A percentile compares a stretch with the other conserved stretches of the same genome.
phyloP scores from a whole-genome alignment of 805 yeast species.

The Saccharomycopsis oosterbeekiorum region DNA sequence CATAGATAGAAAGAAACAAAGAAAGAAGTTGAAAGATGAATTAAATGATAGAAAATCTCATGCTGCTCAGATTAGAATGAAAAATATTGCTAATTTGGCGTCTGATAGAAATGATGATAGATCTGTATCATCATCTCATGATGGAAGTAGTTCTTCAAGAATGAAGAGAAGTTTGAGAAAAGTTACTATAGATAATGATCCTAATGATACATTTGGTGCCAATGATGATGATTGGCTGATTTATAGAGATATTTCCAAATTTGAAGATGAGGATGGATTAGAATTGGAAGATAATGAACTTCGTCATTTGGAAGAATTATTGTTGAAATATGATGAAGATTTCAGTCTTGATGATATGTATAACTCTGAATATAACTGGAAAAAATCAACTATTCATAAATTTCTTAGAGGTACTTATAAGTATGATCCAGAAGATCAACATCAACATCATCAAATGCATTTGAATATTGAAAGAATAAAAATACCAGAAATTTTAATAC shows the following conservation, averaged over 20 bases:
- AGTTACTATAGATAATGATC: slow-evolving; percentile 77
- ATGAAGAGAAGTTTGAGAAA: slow-evolving; percentile 43
- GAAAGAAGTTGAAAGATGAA: slow-evolving; percentile 62
- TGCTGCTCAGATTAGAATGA: slow-evolving; percentile 91
- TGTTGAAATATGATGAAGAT: slow-evolving; percentile 73
- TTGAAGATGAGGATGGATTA: slow-evolving; percentile 68
- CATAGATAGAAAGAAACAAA: slow-evolving; percentile 55
- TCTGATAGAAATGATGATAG: slow-evolving; percentile 40
- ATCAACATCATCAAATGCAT: slow-evolving; percentile 84
- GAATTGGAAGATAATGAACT: slow-evolving; percentile 61
- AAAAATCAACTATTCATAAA: slow-evolving; percentile 64
- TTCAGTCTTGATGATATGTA: slow-evolving; percentile 80
- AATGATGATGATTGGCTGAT: slow-evolving; percentile 94
- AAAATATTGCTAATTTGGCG: slow-evolving; percentile 78
- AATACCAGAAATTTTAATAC: slow-evolving; percentile 86
- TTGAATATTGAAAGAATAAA: slow-evolving; percentile 83
- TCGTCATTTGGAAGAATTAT: slow-evolving; percentile 56
- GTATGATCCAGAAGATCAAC: slow-evolving; percentile 71
- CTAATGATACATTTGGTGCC: slow-evolving; percentile 90
- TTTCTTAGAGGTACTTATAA: slow-evolving; percentile 87
- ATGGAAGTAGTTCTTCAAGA: slow-evolving; percentile 22
- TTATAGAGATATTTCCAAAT: slow-evolving; percentile 71
- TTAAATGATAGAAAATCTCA: slow-evolving; percentile 80
- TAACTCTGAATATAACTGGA: slow-evolving; percentile 80
- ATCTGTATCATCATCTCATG: slow-evolving; percentile 22